Percentiles rank a stretch among this genome's conserved stretches.
Evolutionary conservation across 2,329 filamentous ascomycete species (phyloP).

Genomic region (Trichoderma endophyticum): DNA sequence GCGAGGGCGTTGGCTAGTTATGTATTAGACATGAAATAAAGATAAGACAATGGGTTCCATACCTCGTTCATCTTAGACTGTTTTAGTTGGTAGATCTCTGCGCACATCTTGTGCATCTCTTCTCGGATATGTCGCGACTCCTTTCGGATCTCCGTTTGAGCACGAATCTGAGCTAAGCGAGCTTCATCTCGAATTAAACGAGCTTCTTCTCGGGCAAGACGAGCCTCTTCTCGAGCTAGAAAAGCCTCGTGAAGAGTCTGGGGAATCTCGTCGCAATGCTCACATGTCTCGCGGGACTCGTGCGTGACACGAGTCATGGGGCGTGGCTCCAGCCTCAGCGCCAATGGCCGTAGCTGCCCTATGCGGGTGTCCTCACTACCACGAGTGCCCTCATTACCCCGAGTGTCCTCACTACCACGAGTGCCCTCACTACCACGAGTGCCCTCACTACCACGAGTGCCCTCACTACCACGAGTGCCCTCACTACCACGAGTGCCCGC

Average conservation of each 20-base stretch:
- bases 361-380: too few species aligned
- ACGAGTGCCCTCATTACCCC: too few species aligned
- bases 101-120: background rate
- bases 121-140: background rate
- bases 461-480: too few species aligned
- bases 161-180: background rate
- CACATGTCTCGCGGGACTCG: background rate
- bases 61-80: background rate
- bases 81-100: background rate
- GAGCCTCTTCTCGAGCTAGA: background rate
- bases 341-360: too few species aligned
- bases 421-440: too few species aligned
- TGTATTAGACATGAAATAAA: background rate
- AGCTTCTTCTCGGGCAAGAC: background rate
- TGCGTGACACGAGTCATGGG: background rate
- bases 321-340: background rate
- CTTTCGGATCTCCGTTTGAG: background rate
- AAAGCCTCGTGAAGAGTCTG: background rate
- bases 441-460: too few species aligned
- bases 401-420: too few species aligned
- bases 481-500: too few species aligned
- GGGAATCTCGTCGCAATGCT: background rate
- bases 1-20: background rate
- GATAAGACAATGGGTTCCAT: background rate
- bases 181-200: background rate